A percentile compares a stretch with the other conserved stretches of the same genome.
Conservation (phyloP, 495 filamentous ascomycete species). For the Acidiella bohemica region DNA sequence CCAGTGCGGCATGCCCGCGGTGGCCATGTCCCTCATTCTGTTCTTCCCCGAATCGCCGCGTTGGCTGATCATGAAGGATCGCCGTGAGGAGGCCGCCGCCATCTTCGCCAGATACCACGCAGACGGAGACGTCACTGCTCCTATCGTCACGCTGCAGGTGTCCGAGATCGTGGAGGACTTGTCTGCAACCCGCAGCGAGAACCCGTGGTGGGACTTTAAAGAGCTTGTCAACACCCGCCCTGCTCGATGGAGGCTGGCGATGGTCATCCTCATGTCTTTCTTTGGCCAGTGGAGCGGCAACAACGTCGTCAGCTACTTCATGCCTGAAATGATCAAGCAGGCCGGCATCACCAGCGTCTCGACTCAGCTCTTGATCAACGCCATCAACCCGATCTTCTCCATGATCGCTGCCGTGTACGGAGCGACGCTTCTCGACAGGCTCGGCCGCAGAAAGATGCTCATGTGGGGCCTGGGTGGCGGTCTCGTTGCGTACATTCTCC, state of each 20-base stretch:
- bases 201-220: constrained; percentile 20
- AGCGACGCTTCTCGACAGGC: constrained; percentile 16
- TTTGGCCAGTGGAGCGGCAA: constrained; percentile 1
- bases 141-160: constrained; percentile 1
- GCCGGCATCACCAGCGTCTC: constrained; percentile 6
- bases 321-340: constrained; percentile 2
- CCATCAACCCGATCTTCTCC: constrained; percentile 16
- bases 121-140: neutral
- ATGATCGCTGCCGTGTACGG: constrained; percentile 19
- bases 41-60: constrained; percentile 18
- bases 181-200: constrained; percentile 7
- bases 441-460: constrained; percentile 21
- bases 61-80: constrained; percentile 17
- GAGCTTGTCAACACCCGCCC: constrained; percentile 3
- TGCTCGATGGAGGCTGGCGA: neutral
- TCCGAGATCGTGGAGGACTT: constrained; percentile 2
- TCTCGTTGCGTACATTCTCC: constrained; percentile 12
- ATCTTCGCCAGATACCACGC: constrained; percentile 14
- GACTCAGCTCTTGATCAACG: constrained; percentile 12
- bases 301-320: constrained; percentile 3
- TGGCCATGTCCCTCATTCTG: constrained; percentile 3
- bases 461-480: constrained; percentile 13
- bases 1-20: constrained; percentile 1
- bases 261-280: constrained; percentile 1
- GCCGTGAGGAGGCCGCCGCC: constrained; percentile 12